phyloP scores from a whole-genome alignment of 768 basidiomycete species.

The Gymnopilus junonius region DNA sequence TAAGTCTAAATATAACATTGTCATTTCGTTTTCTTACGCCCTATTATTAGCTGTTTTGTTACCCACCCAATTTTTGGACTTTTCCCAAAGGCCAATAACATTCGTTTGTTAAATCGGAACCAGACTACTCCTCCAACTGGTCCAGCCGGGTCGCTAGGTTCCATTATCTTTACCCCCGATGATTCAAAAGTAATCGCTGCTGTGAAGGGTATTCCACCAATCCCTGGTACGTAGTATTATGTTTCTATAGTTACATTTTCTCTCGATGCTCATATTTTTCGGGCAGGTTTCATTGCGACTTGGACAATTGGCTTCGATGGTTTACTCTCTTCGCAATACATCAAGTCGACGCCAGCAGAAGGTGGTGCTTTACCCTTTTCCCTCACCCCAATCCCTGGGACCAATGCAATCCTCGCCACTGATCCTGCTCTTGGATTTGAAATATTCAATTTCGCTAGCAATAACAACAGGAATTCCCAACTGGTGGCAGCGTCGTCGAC shows the following conservation, averaged over 20 bases:
- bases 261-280: background rate
- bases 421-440: background rate
- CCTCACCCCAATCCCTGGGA: too few species aligned
- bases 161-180: conserved; percentile 52
- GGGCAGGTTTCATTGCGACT: background rate
- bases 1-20: background rate
- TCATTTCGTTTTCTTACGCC: conserved; percentile 2
- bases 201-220: conserved; percentile 50
- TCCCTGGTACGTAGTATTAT: conserved; percentile 23
- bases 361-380: background rate
- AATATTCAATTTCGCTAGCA: background rate
- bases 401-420: background rate
- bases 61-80: conserved; percentile 47
- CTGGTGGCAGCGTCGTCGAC: conserved; percentile 17
- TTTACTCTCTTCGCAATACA: background rate
- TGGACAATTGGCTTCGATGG: background rate
- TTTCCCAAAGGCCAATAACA: conserved; percentile 40
- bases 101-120: conserved; percentile 46
- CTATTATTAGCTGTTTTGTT: conserved; percentile 40
- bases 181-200: conserved; percentile 47
- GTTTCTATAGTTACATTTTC: too few species aligned
- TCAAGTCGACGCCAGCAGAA: background rate
- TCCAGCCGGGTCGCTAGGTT: conserved; percentile 46
- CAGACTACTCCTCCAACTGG: conserved; percentile 56
- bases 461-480: background rate